A percentile compares a stretch with the other conserved stretches of the same genome.
Conservation (phyloP, 2,329 filamentous ascomycete genomes). For the Lojkania enalia region DNA sequence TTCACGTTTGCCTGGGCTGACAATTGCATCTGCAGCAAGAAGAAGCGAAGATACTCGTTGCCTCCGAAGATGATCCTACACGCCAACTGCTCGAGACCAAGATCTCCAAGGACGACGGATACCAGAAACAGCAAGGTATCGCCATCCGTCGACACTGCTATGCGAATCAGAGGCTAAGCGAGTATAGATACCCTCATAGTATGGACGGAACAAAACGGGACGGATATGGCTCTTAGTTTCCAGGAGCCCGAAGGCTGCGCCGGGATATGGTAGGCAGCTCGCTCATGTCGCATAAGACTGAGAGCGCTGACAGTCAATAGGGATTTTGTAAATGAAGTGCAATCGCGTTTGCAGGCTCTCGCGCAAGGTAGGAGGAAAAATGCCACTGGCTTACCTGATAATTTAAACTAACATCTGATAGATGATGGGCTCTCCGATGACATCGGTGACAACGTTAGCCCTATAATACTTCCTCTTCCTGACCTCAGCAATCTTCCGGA, state of each 20-base stretch:
- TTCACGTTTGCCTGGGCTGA: slow-evolving; percentile 37
- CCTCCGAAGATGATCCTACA: slow-evolving; percentile 89
- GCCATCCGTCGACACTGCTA: not conserved
- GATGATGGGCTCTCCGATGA: slow-evolving; percentile 92
- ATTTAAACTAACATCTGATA: slow-evolving; percentile 30
- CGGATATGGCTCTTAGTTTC: slow-evolving; percentile 98
- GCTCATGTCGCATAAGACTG: slow-evolving; percentile 4
- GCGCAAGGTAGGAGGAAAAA: slow-evolving; percentile 59
- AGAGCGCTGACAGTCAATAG: slow-evolving; percentile 52
- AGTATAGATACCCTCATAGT: slow-evolving; percentile 88
- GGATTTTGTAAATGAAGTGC: slow-evolving; percentile 88
- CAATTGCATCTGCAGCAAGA: slow-evolving; percentile 64
- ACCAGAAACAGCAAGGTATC: slow-evolving; percentile 95
- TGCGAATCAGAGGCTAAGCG: slow-evolving; percentile 23
- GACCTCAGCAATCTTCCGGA: slow-evolving; percentile 82
- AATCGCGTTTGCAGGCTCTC: slow-evolving; percentile 70
- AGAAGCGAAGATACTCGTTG: slow-evolving; percentile 84
- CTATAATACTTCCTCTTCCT: slow-evolving; percentile 75
- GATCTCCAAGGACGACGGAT: slow-evolving; percentile 91
- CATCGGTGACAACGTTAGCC: slow-evolving; percentile 70
- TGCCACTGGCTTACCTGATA: slow-evolving; percentile 18
- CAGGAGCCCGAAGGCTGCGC: slow-evolving; percentile 95
- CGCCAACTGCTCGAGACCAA: slow-evolving; percentile 84
- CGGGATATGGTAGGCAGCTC: slow-evolving; percentile 73
- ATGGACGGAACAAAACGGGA: slow-evolving; percentile 89